Percentiles rank a stretch among this genome's conserved stretches.
Evolutionary conservation across 2,329 filamentous ascomycete species (phyloP).

Genomic region (Pyrenochaeta sp.): DNA sequence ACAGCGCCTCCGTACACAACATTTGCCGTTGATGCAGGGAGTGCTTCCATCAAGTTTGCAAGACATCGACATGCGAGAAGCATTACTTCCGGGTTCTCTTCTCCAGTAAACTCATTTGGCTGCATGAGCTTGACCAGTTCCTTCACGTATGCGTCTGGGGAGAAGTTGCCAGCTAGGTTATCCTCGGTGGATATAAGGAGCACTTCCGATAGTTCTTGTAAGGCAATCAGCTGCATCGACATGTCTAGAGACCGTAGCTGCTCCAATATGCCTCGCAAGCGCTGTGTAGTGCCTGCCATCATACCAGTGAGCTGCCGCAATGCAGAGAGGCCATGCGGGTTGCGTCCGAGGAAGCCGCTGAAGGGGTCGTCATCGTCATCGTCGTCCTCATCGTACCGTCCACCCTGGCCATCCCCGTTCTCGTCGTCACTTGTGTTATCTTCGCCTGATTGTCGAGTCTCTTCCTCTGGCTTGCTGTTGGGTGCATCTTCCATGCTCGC

Average conservation of each 20-base stretch:
- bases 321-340: conserved; percentile 71
- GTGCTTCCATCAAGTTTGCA: conserved; percentile 96
- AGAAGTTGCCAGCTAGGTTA: conserved; percentile 93
- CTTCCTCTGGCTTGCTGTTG: conserved; percentile 66
- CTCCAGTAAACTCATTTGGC: conserved; percentile 81
- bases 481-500: conserved; percentile 75
- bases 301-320: conserved; percentile 85
- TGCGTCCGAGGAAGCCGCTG: conserved; percentile 70
- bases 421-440: conserved; percentile 62
- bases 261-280: conserved; percentile 70
- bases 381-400: conserved; percentile 60
- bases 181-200: conserved; percentile 96
- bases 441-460: conserved; percentile 42
- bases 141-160: conserved; percentile 92
- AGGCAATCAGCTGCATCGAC: conserved; percentile 86
- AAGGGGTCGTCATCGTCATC: conserved; percentile 69
- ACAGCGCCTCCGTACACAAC: conserved; percentile 98
- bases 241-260: conserved; percentile 81
- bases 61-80: conserved; percentile 93
- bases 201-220: conserved; percentile 93
- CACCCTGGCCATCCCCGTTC: conserved; percentile 56
- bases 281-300: conserved; percentile 83
- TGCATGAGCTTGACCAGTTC: conserved; percentile 94
- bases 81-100: conserved; percentile 97
- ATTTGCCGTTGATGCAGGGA: conserved; percentile 90